Evolutionary conservation across 2,329 filamentous ascomycete species (phyloP).

Genomic region (Clarireedia hainanense): DNA sequence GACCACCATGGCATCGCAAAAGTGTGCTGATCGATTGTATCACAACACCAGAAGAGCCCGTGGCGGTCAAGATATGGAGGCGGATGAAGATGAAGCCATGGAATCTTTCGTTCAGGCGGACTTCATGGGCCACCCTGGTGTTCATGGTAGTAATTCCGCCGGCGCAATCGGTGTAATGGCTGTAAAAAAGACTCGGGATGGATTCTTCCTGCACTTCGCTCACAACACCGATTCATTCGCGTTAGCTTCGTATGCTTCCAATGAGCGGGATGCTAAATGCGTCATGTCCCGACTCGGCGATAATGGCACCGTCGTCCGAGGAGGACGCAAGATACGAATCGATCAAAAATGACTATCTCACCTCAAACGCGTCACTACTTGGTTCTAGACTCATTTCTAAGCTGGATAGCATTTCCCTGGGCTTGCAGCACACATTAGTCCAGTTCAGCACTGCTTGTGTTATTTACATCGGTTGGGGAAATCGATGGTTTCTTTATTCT

Average conservation of each 20-base stretch:
- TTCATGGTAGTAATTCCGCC: conserved; percentile 68
- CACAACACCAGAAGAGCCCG: conserved; percentile 53
- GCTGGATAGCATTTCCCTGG: background rate
- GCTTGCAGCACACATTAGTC: no score
- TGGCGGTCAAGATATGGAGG: conserved; percentile 54
- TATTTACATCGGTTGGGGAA: background rate
- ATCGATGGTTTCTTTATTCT: background rate
- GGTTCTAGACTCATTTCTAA: background rate
- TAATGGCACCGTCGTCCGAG: conserved; percentile 25
- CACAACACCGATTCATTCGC: conserved; percentile 92
- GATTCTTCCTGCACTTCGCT: conserved; percentile 82
- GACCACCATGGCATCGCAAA: conserved; percentile 82
- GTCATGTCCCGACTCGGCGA: conserved; percentile 69
- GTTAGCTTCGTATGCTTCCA: conserved; percentile 78
- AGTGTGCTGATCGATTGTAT: conserved; percentile 80
- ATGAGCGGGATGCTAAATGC: conserved; percentile 65
- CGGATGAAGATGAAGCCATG: conserved; percentile 72
- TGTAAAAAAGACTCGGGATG: conserved; percentile 73
- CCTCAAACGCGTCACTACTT: background rate
- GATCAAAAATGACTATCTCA: conserved; percentile 14
- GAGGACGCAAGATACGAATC: conserved; percentile 26
- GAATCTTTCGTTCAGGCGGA: conserved; percentile 74
- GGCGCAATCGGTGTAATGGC: conserved; percentile 86
- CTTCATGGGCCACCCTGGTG: conserved; percentile 87
- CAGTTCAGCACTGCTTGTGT: background rate